These are phyloP conservation scores for Ogataea pignaliae DNA, from an alignment of 805 yeast genomes.

Conservation along the genomic window DNA sequence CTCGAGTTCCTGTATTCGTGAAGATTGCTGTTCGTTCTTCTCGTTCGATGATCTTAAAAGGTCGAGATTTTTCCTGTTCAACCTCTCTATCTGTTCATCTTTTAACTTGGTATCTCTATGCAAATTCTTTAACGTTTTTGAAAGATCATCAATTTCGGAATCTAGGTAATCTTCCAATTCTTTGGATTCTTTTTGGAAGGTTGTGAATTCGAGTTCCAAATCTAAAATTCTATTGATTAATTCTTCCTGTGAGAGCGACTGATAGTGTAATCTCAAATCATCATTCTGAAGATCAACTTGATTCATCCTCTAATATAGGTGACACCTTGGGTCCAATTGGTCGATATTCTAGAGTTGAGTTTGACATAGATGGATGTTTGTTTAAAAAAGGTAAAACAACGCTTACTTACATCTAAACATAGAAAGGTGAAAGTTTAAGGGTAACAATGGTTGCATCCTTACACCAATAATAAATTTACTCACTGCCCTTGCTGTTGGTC, in stretches of 20 bases:
- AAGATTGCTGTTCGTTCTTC: slow-evolving; percentile 1
- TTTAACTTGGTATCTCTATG: background rate
- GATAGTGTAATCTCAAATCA: slow-evolving; percentile 1
- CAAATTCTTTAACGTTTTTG: slow-evolving; percentile 1
- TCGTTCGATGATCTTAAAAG: slow-evolving; percentile 7
- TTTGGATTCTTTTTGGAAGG: slow-evolving; percentile 18
- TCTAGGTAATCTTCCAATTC: slow-evolving; percentile 24
- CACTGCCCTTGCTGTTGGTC: no score
- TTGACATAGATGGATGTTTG: no score
- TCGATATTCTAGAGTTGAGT: no score
- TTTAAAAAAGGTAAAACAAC: no score
- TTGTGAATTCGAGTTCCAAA: slow-evolving; percentile 19
- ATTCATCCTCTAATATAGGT: no score
- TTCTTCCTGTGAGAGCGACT: slow-evolving; percentile 7
- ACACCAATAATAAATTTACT: no score
- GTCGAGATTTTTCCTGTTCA: slow-evolving; percentile 4
- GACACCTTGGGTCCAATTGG: no score
- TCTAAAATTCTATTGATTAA: slow-evolving; percentile 12
- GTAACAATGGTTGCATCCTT: no score
- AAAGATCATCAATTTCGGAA: slow-evolving; percentile 13
- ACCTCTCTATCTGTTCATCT: background rate
- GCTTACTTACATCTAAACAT: no score
- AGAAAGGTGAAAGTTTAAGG: no score
- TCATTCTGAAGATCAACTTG: no score
- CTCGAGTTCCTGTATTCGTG: slow-evolving; percentile 2